Evolutionary conservation across 257 asterid species (phyloP), one percentile per base, ranked within the genome.

Genomic region (Salvia hispanica): DNA sequence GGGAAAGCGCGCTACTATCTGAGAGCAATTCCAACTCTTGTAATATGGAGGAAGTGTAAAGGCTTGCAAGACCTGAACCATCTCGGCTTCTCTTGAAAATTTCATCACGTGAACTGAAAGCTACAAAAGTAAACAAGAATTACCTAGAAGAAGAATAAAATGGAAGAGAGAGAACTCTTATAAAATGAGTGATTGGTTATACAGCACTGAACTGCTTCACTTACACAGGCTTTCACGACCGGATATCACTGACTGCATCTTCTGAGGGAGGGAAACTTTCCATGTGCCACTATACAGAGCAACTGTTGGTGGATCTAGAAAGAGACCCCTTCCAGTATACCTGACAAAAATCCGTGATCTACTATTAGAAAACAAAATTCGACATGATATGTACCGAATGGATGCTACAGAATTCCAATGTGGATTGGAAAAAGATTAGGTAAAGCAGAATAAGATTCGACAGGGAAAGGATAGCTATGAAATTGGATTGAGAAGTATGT

Each of bases 321-420:
- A 94, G 66, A 86, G 58, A 68, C 99, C 97, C 79, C 97, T 83
- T 76, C 99, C 99, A 21, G 70, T 80, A 75, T 94, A 94, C 99
- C 97, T 93, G 81, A 61, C 62, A 48, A 79, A 25, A 68, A 64
- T 76, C 63, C 58, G 66, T 21, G 58, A 70, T 69, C 51, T 58
- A 73, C 53, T 47, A 71, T 57, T 63, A 67, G 12, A 16, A 52
- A 52, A 9, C 31, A 54, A 58, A 21, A 15, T 73, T 47, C 62
- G 31, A 52, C 60, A 51, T 4, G 69, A 58, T 75, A 72, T n/a
- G 83, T 46, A 9, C 7, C 43, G 9, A 39, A 39, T 39, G 43
- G 43, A 39, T 66, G 2, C 34, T 13, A 47, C 43, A 57, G 37
- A 73, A 67, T 33, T 51, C 61, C 43, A 46, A 48, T 10, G 31